Evolutionary conservation across 306 rosid species (phyloP), one percentile per base, ranked within the genome.

Genomic region (Medicago ruthenica): DNA sequence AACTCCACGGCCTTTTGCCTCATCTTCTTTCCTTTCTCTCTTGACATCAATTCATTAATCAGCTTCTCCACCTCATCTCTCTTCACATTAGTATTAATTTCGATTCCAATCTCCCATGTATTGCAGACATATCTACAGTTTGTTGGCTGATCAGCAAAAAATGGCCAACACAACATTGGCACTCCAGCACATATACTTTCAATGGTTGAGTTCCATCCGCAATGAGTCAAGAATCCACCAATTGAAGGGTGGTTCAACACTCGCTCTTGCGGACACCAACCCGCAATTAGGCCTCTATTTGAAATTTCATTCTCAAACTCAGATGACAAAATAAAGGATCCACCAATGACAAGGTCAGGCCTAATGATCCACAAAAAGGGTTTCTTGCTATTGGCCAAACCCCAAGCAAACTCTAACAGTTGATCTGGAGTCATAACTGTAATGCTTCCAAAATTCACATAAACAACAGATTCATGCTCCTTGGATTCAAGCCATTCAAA

Each of bases 11-110:
- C 9, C n/a, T 64, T 72, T 53, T 72, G 20, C 51, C 63, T 72
- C 83, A 79, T 79, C 36, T 63, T 67, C 13, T 73, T 72, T 18
- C 83, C 83, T 27, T 53, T 79, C 18, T 79, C 74, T 51, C 74
- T 78, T 8, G 7, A 51, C 74, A 72, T 79, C 37, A 79, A 72
- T 48, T 62, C 83, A 62, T 59, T 64, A n/a, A 72, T 34, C 2
- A 72, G 53, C 39, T 63, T 72, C 67, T 41, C 62, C 7, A 79
- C 78, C n/a, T 64, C 69, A 2, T 79, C 61, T 65, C 83, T 79
- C 60, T 53, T 64, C 47, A 72, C 72, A 53, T 63, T 34, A 7
- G 10, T 54, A 16, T 63, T 66, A 1, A 79, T 72, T 64, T 79
- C 78, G 1, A 64, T 13, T 9, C 83, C 78, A 53, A 72, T 53